Evolutionary conservation across 179 eudicot genomes (phyloP).

Genomic region (Dionaea muscipula): DNA sequence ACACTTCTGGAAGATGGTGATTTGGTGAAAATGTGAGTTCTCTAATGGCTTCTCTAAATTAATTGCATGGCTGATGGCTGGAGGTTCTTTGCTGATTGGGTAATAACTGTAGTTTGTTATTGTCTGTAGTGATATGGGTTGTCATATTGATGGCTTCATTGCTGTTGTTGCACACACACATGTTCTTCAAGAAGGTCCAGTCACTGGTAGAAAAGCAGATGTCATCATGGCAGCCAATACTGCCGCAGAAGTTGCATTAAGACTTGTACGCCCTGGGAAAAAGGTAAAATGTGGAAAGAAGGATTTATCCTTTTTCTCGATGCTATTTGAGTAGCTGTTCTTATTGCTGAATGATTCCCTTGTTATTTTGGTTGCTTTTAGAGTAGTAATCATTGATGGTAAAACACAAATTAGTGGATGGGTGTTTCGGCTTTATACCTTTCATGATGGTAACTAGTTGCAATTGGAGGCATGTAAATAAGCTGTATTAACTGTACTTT

Average conservation of each 20-base stretch:
- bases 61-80: neutral
- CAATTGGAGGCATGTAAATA: too few relatives aligned
- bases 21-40: constrained; percentile 66
- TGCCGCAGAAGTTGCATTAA: constrained; percentile 96
- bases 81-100: neutral
- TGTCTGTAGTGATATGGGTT: constrained; percentile 80
- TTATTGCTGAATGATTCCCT: neutral
- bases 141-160: constrained; percentile 93
- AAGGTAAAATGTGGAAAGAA: constrained; percentile 34
- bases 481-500: too few relatives aligned
- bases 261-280: constrained; percentile 92
- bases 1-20: constrained; percentile 70
- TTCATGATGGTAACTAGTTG: too few relatives aligned
- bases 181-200: constrained; percentile 70
- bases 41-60: neutral
- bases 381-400: too few relatives aligned
- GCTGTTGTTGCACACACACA: constrained; percentile 90
- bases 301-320: neutral
- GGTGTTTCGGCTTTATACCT: too few relatives aligned
- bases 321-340: neutral
- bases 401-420: too few relatives aligned
- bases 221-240: constrained; percentile 92
- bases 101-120: neutral
- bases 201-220: constrained; percentile 84
- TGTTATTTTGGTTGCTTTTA: too few relatives aligned